Evolutionary conservation across 2,329 filamentous ascomycete genomes (phyloP), one percentile per base, ranked within the genome.

Genomic region (Aspergillus puulaauensis): DNA sequence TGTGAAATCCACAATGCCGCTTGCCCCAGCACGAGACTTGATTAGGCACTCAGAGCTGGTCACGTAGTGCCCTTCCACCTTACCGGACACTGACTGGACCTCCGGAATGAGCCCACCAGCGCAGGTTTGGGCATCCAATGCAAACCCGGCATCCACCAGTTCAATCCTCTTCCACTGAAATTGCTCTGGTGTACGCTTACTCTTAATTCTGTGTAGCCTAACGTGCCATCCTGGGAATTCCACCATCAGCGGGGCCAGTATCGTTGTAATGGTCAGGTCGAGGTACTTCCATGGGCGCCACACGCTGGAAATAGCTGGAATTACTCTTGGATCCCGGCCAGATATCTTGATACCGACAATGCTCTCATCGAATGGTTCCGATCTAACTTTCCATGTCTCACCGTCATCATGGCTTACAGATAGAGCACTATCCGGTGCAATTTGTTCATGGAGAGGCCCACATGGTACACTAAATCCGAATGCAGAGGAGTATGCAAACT

Each of bases 401-500:
- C 72, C 74, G 0, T 60, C 67, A 50, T 78, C 75, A 57, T 71
- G 70, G 40, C 73, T 77, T 2, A 77, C 56, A 4, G 70, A 68
- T 1, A 77, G 60, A 0, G 71, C 76, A 53, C 67, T 77, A 54
- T 78, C 75, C 15, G 75, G 75, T 0, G 75, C 75, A 7, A 74
- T 70, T 53, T 77, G 75, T n/a, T 70, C 65, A n/a, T 77, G 66
- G 12, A 77, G 39, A 0, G 69, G 59, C 1, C 75, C 75, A 0
- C 72, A 75, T 0, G 75, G 75, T 0, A 78, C 75, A 46, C 74
- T 76, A 56, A 82, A 82, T 0, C 70, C 74, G 43, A 82, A 81
- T 0, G 76, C 65, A 0, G 80, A 82, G 0, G 80, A 82, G 61
- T 82, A 81, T 3, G 78, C 78, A 43, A 81, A 79, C 57, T 80